phyloP scores from a whole-genome alignment of 176 grass and related monocot genomes.

The Zizania latifolia region DNA sequence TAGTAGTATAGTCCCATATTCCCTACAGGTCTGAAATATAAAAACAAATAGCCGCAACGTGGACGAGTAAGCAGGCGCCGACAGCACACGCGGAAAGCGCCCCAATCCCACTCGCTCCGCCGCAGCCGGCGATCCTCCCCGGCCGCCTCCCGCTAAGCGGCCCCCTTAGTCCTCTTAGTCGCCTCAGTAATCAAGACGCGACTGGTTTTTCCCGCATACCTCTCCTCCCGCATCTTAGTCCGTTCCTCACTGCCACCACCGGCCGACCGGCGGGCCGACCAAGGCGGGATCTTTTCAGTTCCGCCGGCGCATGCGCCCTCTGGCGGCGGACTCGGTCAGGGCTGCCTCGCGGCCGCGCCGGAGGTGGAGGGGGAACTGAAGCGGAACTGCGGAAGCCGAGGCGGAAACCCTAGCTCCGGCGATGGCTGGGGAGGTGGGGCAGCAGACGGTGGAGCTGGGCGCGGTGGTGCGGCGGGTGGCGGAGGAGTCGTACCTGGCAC shows the following conservation, averaged over 20 bases:
- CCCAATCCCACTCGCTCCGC: background rate
- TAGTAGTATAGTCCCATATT: no score
- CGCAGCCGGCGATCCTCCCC: conserved; percentile 21
- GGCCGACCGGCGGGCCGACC: no score
- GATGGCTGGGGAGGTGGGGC: conserved; percentile 71
- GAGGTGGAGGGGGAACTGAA: background rate
- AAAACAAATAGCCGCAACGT: no score
- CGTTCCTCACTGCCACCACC: background rate
- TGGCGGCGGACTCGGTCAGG: background rate
- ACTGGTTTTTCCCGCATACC: no score
- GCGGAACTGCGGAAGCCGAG: no score
- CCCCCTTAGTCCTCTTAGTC: background rate
- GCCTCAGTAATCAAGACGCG: background rate
- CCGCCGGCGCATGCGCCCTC: conserved; percentile 3
- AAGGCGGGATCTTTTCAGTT: background rate
- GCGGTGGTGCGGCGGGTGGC: conserved; percentile 70
- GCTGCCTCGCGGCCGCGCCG: background rate
- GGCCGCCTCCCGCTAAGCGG: background rate
- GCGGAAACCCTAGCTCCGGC: conserved; percentile 44
- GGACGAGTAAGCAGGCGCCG: no score
- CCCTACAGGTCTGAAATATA: no score
- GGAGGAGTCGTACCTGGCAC: conserved; percentile 88
- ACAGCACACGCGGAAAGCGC: no score
- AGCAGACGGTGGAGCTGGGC: conserved; percentile 87
- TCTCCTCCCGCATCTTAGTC: background rate